Percentiles rank a stretch among this genome's conserved stretches.
Evolutionary conservation across 1,284 basidiomycete genomes (phyloP).

Genomic region (Cryptococcus floricola): DNA sequence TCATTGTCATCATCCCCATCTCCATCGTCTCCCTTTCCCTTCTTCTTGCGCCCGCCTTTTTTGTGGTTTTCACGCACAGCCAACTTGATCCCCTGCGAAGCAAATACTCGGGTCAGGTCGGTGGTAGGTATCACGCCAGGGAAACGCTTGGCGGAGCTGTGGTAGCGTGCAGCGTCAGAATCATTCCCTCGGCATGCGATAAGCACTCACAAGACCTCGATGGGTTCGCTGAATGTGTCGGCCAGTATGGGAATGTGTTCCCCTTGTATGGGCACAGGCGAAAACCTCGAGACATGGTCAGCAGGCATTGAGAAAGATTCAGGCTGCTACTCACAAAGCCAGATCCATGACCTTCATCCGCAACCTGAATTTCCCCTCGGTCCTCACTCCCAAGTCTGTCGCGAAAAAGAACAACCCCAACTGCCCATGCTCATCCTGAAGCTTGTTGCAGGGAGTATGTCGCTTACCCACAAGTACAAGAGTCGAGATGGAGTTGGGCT

Average conservation of each 20-base stretch:
- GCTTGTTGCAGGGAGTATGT: conserved; percentile 73
- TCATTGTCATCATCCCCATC: conserved; percentile 18
- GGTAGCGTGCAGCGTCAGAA: background rate
- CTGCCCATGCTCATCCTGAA: conserved; percentile 75
- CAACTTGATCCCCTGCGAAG: conserved; percentile 83
- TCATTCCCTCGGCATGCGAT: background rate
- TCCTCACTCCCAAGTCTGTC: conserved; percentile 79
- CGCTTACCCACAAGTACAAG: conserved; percentile 83
- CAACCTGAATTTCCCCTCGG: conserved; percentile 60
- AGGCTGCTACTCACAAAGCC: conserved; percentile 21
- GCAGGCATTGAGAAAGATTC: conserved; percentile 9
- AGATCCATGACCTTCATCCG: conserved; percentile 42
- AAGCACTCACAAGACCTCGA: conserved; percentile 64
- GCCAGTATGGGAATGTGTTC: conserved; percentile 61
- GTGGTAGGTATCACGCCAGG: conserved; percentile 91
- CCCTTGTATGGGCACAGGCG: conserved; percentile 62
- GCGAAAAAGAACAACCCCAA: conserved; percentile 83
- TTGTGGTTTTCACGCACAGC: conserved; percentile 52
- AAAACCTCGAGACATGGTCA: conserved; percentile 55
- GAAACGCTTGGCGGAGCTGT: conserved; percentile 77
- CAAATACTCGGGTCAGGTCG: conserved; percentile 82
- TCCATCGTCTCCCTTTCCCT: conserved; percentile 8
- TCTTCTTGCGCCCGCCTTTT: conserved; percentile 6
- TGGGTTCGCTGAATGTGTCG: conserved; percentile 77
- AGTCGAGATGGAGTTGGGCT: conserved; percentile 58